Evolutionary conservation across 371 early-diverging fungal genomes (phyloP), one percentile per base, ranked within the genome.

Genomic region (Choanephora cucurbitarum): DNA sequence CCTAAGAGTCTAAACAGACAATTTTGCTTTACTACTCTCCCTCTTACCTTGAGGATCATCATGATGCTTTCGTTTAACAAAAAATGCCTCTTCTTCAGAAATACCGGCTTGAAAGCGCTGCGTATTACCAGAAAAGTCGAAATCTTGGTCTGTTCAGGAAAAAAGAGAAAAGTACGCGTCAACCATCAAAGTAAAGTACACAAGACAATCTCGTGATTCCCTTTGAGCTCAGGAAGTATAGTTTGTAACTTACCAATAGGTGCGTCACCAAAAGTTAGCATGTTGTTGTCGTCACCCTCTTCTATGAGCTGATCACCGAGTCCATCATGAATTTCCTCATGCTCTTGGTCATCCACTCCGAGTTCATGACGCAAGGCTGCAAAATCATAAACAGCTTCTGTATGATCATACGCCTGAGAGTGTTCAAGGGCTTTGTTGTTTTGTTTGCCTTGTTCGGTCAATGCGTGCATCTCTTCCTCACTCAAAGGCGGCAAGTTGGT

Each of bases 261-360:
- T 28, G 66, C 75, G 9, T 72, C 88, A 21, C 90, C 92, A 82
- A 95, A 94, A 0, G 96, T 95, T 64, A 92, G 88, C 62, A 88
- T 90, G 60, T 95, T 94, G 48, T 85, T 76, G 52, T 85, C 87
- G 64, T 91, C 92, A 44, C 85, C 80, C 58, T 84, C 88, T 56
- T 91, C 93, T 23, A 85, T 82, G 14, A 93, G 75, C 52, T 82
- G 73, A 59, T 78, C 77, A 54, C 76, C 81, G 28, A 81, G 59
- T 21, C 71, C 68, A 41, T 78, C 77, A 39, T 77, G 72, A 9
- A 71, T 53, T 21, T 79, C 82, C 31, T 70, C 75, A 24, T 79
- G 64, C 21, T 62, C 67, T n/a, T 66, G 58, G 23, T 60, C 62
- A 22, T 37, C 14, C 33, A 56, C 69, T 19, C 59, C 71, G 34